Evolutionary conservation across 208 protist genomes (phyloP).

Genomic region (Acanthamoeba sp.): DNA sequence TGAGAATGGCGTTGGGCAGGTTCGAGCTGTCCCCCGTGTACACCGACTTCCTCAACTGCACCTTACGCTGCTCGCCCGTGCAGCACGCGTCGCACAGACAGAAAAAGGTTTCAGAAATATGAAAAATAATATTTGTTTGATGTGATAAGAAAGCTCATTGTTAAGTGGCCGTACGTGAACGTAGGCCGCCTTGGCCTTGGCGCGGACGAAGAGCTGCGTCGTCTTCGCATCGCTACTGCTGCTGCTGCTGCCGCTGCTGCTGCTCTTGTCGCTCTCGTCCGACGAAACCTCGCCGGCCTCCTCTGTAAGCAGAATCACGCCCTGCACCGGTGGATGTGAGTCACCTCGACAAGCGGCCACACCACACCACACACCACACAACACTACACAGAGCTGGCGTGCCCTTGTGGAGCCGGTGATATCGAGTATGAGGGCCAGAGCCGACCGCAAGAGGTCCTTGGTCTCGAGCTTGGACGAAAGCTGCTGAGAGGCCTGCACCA

Average conservation of each 20-base stretch:
- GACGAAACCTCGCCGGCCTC: background rate
- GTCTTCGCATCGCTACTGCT: background rate
- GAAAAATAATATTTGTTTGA: no score
- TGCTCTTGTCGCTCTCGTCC: background rate
- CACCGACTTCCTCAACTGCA: background rate
- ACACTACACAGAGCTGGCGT: no score
- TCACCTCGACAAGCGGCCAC: no score
- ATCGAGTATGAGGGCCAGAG: background rate
- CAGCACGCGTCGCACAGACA: no score
- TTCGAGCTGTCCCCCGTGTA: background rate
- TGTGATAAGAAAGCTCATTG: no score
- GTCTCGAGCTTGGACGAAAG: slow-evolving; percentile 27
- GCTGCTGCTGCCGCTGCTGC: no score
- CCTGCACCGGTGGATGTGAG: background rate
- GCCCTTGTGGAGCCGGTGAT: slow-evolving; percentile 15
- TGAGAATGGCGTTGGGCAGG: slow-evolving; percentile 19
- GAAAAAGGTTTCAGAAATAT: no score
- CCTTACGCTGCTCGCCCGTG: background rate
- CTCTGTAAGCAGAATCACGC: background rate
- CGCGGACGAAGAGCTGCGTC: background rate
- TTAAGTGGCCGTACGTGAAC: background rate
- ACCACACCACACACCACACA: no score
- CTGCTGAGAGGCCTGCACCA: slow-evolving; percentile 49
- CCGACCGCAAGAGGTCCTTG: slow-evolving; percentile 11
- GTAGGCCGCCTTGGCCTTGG: background rate